A percentile compares a stretch with the other conserved stretches of the same genome.
Evolutionary conservation across 192 early-diverging fungal genomes (phyloP).

Genomic region (Coemansia sp.): DNA sequence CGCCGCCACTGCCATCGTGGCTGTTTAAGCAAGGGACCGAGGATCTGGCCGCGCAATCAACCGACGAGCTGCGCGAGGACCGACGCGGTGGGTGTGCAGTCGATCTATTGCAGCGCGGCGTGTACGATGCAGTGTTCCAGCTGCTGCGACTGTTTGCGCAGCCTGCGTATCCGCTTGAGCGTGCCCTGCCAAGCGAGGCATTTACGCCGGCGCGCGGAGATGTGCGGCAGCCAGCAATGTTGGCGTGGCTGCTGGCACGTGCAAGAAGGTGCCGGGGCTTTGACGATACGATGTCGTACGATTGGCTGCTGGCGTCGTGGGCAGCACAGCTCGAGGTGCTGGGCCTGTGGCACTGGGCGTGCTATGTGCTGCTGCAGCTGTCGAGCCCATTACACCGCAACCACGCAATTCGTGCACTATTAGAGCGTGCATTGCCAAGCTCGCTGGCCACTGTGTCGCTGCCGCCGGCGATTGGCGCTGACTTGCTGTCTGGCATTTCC

Average conservation of each 20-base stretch:
- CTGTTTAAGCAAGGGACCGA: not conserved
- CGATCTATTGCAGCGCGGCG: conserved; percentile 16
- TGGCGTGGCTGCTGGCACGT: conserved; percentile 56
- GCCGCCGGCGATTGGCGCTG: conserved; percentile 6
- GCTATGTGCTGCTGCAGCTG: conserved; percentile 74
- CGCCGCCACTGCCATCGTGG: conserved; percentile 47
- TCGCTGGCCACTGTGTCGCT: conserved; percentile 15
- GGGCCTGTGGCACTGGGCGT: conserved; percentile 83
- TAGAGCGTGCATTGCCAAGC: conserved; percentile 30
- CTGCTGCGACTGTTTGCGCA: conserved; percentile 65
- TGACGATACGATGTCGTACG: conserved; percentile 43
- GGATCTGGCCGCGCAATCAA: not conserved
- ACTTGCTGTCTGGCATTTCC: conserved; percentile 3
- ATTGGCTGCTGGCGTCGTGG: conserved; percentile 62
- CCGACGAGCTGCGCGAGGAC: conserved; percentile 1
- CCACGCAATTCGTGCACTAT: conserved; percentile 43
- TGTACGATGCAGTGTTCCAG: conserved; percentile 71
- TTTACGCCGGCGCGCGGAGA: conserved; percentile 63
- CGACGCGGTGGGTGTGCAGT: not conserved
- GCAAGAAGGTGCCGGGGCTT: conserved; percentile 55
- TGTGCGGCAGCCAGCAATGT: conserved; percentile 66
- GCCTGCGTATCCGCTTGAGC: conserved; percentile 56
- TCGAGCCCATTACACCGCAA: conserved; percentile 45
- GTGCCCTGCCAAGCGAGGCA: conserved; percentile 59
- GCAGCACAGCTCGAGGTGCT: conserved; percentile 69